Evolutionary conservation across 2,329 filamentous ascomycete genomes (phyloP), one percentile per base, ranked within the genome.

Genomic region (Alternaria metachromatica): DNA sequence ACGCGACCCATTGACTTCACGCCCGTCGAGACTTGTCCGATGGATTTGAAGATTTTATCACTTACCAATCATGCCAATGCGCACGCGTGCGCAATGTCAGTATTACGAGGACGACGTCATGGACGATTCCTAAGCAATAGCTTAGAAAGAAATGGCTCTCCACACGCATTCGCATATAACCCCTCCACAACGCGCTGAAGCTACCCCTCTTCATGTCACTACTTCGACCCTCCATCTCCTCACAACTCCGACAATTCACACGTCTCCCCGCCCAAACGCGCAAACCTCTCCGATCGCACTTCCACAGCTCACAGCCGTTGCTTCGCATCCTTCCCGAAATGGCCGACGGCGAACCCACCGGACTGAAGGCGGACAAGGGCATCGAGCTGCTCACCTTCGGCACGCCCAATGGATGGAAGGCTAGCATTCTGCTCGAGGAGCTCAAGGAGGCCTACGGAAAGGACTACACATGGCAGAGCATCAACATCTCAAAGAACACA

Each of bases 341-440:
- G 75, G 68, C 75, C 30, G 63, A 70, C 63, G 73, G 76, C 56
- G 76, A 79, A 70, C 85, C 87, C 18, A 87, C 84, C 6, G 87
- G 88, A 60, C 81, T 89, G 63, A 86, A 88, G 68, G 88, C 87
- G 70, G 87, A 84, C 67, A 87, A 86, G 55, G 89, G 89, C 78
- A 88, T 90, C 64, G 88, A 91, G 81, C 84, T 90, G 63, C 80
- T 91, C 30, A 90, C 88, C 0, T 86, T 82, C 66, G 81, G 83
- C 46, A 83, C 82, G 7, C 81, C 82, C 30, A 83, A 83, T 71
- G 82, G 81, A 72, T 80, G 82, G 79, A 90, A 91, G 74, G 83
- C 81, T 30, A 86, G 84, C 61, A 87, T 91, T 66, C 72, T 90
- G 20, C 84, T 91, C 43, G 89, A 91, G 74, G 89, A 91, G 79